Evolutionary conservation across 345 rosid genomes (phyloP).

Genomic region (Citrus hindsii): DNA sequence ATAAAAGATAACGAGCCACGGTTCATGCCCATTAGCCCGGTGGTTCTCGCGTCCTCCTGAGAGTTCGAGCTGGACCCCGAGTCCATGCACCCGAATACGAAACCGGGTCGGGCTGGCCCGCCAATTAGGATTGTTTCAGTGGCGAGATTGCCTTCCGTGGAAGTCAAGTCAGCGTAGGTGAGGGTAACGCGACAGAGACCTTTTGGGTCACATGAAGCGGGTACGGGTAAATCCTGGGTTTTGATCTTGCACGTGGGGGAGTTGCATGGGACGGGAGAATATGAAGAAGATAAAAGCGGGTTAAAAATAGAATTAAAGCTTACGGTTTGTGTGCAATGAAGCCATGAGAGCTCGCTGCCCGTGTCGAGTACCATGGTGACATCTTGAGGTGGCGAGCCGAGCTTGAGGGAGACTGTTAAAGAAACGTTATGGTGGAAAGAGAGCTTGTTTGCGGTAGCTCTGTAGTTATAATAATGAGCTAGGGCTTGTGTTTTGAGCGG

Average conservation of each 20-base stretch:
- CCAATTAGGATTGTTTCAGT: slow-evolving; percentile 48
- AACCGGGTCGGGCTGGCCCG: slow-evolving; percentile 31
- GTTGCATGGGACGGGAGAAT: slow-evolving; percentile 40
- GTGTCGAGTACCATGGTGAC: slow-evolving; percentile 73
- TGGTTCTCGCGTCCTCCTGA: slow-evolving; percentile 56
- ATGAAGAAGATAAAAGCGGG: slow-evolving; percentile 44
- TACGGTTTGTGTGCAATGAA: slow-evolving; percentile 42
- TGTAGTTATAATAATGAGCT: not conserved
- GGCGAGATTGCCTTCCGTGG: slow-evolving; percentile 61
- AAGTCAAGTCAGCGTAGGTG: slow-evolving; percentile 58
- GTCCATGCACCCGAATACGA: slow-evolving; percentile 76
- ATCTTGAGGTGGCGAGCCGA: slow-evolving; percentile 65
- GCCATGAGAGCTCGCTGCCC: slow-evolving; percentile 82
- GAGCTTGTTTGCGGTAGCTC: slow-evolving; percentile 30
- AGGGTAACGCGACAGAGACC: slow-evolving; percentile 48
- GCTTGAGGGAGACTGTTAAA: slow-evolving; percentile 54
- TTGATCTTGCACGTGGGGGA: slow-evolving; percentile 45
- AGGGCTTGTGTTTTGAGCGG: slow-evolving; percentile 43
- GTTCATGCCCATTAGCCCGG: slow-evolving; percentile 86
- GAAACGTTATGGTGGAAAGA: slow-evolving; percentile 53
- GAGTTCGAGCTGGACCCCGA: slow-evolving; percentile 55
- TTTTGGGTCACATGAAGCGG: slow-evolving; percentile 45
- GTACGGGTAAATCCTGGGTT: slow-evolving; percentile 46
- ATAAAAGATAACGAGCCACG: slow-evolving; percentile 73
- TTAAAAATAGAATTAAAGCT: slow-evolving; percentile 33